These are phyloP conservation scores for Aspergillus tamarii DNA, from an alignment of 2,329 filamentous ascomycete genomes.

Conservation along the genomic window DNA sequence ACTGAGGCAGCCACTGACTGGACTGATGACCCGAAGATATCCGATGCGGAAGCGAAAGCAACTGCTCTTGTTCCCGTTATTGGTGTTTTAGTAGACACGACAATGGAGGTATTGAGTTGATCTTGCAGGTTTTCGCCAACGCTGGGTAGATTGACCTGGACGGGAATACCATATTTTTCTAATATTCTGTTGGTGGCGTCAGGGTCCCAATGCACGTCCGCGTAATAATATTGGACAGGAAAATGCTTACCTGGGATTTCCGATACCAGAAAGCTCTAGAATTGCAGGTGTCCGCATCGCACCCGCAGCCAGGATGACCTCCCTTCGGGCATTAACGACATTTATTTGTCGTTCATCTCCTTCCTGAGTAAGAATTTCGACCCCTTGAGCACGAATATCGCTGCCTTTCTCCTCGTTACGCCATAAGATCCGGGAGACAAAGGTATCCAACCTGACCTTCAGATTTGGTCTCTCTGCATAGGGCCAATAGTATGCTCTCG, in stretches of 20 bases:
- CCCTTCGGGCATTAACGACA: conserved; percentile 41
- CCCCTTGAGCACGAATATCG: conserved; percentile 13
- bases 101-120: conserved; percentile 36
- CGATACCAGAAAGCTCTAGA: conserved; percentile 64
- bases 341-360: not conserved
- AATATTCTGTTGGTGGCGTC: conserved; percentile 26
- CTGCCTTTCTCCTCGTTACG: conserved; percentile 10
- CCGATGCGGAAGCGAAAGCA: conserved; percentile 23
- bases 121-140: conserved; percentile 57
- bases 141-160: conserved; percentile 35
- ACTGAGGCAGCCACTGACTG: conserved; percentile 20
- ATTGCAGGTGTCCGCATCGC: conserved; percentile 59
- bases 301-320: conserved; percentile 65
- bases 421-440: conserved; percentile 46
- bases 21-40: conserved; percentile 28
- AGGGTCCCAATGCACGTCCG: not conserved
- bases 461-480: conserved; percentile 46
- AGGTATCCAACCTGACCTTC: conserved; percentile 45
- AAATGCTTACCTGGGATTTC: conserved; percentile 37
- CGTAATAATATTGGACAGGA: not conserved
- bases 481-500: conserved; percentile 53
- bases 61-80: conserved; percentile 21
- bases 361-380: not conserved
- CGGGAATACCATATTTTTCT: conserved; percentile 26
- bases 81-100: conserved; percentile 14